Evolutionary conservation across 768 basidiomycete genomes (phyloP).

Genomic region (Hebeloma cylindrosporum): DNA sequence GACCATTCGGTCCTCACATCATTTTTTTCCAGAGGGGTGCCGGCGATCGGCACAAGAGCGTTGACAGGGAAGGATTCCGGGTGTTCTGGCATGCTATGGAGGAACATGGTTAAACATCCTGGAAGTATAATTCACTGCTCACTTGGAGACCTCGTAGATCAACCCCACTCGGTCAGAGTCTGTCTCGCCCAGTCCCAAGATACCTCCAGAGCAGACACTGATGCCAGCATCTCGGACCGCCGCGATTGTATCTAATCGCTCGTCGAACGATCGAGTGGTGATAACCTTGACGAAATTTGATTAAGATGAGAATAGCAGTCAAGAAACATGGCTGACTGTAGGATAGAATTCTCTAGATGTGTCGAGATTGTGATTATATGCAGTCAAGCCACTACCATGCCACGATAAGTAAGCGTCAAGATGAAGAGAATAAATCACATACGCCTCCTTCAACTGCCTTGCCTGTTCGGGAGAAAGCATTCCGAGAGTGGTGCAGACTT

Average conservation of each 20-base stretch:
- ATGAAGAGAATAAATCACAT: constrained; percentile 28
- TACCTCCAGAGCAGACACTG: constrained; percentile 96
- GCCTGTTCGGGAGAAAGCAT: constrained; percentile 97
- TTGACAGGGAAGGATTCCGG: constrained; percentile 99
- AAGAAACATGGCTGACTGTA: constrained; percentile 53
- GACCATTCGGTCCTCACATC: constrained; percentile 49
- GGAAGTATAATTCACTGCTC: constrained; percentile 28
- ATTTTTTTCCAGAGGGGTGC: constrained; percentile 90
- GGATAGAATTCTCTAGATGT: constrained; percentile 98
- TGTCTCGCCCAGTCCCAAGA: constrained; percentile 90
- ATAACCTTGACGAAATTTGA: constrained; percentile 64
- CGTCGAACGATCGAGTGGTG: constrained; percentile 92
- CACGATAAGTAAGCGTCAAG: constrained; percentile 9
- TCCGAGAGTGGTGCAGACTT: constrained; percentile 97
- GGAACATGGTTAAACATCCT: constrained; percentile 14
- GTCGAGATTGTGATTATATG: constrained; percentile 98
- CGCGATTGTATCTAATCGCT: constrained; percentile 83
- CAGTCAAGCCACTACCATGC: constrained; percentile 75
- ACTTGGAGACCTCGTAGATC: constrained; percentile 93
- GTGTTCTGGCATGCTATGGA: constrained; percentile 81
- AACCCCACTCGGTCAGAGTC: constrained; percentile 89
- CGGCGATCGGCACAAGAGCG: constrained; percentile 92
- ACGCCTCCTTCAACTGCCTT: constrained; percentile 89
- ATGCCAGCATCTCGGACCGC: constrained; percentile 95
- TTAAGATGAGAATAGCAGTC: neutral